phyloP scores from a whole-genome alignment of 2,329 filamentous ascomycete species.

The Cladosporium halotolerans region DNA sequence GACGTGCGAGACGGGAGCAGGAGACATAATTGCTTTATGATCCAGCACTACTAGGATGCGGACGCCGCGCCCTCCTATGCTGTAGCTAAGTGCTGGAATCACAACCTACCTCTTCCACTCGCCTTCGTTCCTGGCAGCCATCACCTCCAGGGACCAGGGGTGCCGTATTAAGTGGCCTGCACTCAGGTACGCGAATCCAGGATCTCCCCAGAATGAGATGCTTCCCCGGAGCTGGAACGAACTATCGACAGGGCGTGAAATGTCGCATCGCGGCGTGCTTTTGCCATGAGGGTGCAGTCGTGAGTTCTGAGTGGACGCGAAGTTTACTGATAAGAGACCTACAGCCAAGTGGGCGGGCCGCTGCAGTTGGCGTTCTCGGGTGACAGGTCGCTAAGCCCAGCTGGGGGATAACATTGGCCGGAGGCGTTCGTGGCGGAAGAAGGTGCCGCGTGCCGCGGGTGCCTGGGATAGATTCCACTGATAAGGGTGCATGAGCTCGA shows the following conservation, averaged over 20 bases:
- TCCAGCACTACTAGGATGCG: not conserved
- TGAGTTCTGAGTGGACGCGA: conserved; percentile 5
- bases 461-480: conserved; percentile 5
- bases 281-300: too few relatives aligned
- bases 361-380: conserved; percentile 8
- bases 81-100: not conserved
- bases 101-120: conserved; percentile 1
- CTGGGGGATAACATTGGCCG: not conserved
- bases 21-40: not conserved
- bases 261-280: not conserved
- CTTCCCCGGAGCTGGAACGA: conserved; percentile 1
- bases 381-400: conserved; percentile 3
- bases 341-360: conserved; percentile 2
- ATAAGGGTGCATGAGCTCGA: not conserved
- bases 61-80: not conserved
- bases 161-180: not conserved
- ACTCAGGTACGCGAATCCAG: not conserved
- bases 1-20: conserved; percentile 1
- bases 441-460: not conserved
- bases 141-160: conserved; percentile 2
- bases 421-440: not conserved
- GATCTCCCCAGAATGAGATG: not conserved
- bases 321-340: conserved; percentile 4
- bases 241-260: too few relatives aligned
- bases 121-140: not conserved